These are phyloP conservation scores for Mycena polygramma DNA, from an alignment of 768 basidiomycete species.

Conservation along the genomic window DNA sequence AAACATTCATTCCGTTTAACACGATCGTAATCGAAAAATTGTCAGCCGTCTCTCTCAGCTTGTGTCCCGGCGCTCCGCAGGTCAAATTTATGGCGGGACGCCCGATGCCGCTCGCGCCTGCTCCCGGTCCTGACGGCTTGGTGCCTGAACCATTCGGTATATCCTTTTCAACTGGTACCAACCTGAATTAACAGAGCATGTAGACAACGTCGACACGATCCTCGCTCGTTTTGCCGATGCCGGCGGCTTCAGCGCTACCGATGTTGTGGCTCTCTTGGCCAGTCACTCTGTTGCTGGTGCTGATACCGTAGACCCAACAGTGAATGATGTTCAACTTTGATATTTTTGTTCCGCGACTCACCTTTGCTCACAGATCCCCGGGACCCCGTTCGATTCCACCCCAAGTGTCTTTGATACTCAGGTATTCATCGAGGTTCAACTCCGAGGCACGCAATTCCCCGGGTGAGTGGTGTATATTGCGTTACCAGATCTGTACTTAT, in stretches of 20 bases:
- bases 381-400: conserved; percentile 38
- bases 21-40: neutral
- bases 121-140: conserved; percentile 33
- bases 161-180: neutral
- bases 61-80: conserved; percentile 50
- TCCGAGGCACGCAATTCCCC: conserved; percentile 19
- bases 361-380: conserved; percentile 20
- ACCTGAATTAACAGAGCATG: neutral
- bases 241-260: conserved; percentile 40
- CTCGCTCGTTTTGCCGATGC: conserved; percentile 41
- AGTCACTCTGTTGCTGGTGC: conserved; percentile 40
- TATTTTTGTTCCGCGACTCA: conserved; percentile 30
- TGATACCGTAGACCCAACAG: conserved; percentile 42
- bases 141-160: conserved; percentile 39
- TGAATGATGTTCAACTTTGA: conserved; percentile 16
- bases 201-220: conserved; percentile 26
- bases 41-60: conserved; percentile 43
- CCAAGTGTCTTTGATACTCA: conserved; percentile 40
- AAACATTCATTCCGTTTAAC: neutral
- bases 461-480: neutral
- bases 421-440: conserved; percentile 39
- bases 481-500: neutral
- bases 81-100: conserved; percentile 48
- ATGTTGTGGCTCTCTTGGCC: conserved; percentile 44
- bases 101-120: conserved; percentile 32